These are phyloP conservation scores for Testicularia cyperi DNA, from an alignment of 1,284 basidiomycete genomes.

Conservation along the genomic window DNA sequence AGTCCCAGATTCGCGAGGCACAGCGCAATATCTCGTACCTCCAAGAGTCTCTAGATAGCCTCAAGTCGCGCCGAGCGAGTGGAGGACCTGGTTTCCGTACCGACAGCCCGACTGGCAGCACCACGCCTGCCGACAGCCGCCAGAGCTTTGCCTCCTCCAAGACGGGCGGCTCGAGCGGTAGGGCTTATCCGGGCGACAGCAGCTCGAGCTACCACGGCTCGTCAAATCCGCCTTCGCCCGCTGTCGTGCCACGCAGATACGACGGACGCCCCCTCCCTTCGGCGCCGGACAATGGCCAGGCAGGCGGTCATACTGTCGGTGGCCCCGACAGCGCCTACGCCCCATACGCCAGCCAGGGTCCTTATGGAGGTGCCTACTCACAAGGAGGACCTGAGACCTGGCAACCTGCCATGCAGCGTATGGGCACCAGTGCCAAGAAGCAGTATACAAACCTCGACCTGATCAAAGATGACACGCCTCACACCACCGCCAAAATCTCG, in stretches of 20 bases:
- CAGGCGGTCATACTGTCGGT: no score
- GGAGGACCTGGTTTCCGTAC: conserved; percentile 30
- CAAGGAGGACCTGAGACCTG: conserved; percentile 21
- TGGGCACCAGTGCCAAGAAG: conserved; percentile 48
- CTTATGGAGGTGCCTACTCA: conserved; percentile 17
- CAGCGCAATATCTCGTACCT: conserved; percentile 84
- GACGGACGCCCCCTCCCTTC: conserved; percentile 42
- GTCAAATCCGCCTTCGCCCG: conserved; percentile 26
- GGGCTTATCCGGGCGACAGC: conserved; percentile 41
- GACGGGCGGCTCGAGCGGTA: conserved; percentile 5
- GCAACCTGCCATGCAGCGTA: conserved; percentile 47
- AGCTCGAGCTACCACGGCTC: conserved; percentile 32
- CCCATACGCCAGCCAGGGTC: conserved; percentile 34
- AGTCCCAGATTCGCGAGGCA: conserved; percentile 84
- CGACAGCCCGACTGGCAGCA: conserved; percentile 27
- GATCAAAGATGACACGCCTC: conserved; percentile 94
- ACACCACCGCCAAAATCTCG: conserved; percentile 93
- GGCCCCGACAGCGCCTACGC: conserved; percentile 21
- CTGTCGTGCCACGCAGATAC: conserved; percentile 28
- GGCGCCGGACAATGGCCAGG: conserved; percentile 3
- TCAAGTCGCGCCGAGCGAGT: conserved; percentile 70
- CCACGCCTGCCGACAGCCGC: conserved; percentile 12
- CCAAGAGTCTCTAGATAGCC: conserved; percentile 78
- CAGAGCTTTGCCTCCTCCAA: conserved; percentile 38
- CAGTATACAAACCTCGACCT: conserved; percentile 68